phyloP scores from a whole-genome alignment of 2,329 filamentous ascomycete genomes.

The Colletotrichum graminicola region DNA sequence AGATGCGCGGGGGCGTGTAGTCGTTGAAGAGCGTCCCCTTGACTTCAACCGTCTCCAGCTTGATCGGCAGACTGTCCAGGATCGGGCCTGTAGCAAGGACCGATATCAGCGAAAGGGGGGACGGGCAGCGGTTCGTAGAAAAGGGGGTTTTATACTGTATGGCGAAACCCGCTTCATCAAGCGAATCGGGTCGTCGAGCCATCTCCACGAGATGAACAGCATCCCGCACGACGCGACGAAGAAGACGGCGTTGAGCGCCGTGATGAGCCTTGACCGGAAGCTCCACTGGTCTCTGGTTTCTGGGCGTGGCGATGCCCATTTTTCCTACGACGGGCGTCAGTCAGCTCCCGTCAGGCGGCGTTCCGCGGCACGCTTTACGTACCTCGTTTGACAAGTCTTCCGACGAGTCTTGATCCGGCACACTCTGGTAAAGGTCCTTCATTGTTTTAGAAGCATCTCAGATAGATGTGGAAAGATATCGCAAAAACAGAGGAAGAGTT shows the following conservation, averaged over 20 bases:
- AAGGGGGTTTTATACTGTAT: constrained; percentile 8
- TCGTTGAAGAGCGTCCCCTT: constrained; percentile 39
- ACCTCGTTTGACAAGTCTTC: constrained; percentile 15
- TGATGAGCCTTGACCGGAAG: constrained; percentile 13
- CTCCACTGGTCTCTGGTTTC: constrained; percentile 1
- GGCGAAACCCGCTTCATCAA: constrained; percentile 36
- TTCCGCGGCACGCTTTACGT: neutral
- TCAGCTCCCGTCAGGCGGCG: neutral
- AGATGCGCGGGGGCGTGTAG: constrained; percentile 50
- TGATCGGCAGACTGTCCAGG: constrained; percentile 25
- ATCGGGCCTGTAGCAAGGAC: constrained; percentile 9
- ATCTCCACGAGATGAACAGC: constrained; percentile 18
- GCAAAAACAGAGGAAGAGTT: too few relatives aligned
- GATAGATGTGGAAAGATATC: neutral
- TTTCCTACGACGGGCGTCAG: neutral
- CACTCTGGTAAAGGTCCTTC: constrained; percentile 24
- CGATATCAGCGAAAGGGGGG: fast-evolving
- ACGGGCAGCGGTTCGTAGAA: fast-evolving
- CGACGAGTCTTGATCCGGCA: constrained; percentile 1
- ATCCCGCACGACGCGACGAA: constrained; percentile 25
- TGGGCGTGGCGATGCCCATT: neutral
- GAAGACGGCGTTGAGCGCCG: constrained; percentile 10
- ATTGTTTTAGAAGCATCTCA: neutral
- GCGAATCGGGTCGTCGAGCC: constrained; percentile 25
- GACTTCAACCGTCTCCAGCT: constrained; percentile 27